Percentiles rank a stretch among this genome's conserved stretches.
These are phyloP conservation scores for Podaxis sp. DNA, from an alignment of 768 basidiomycete species.

Conservation along the genomic window DNA sequence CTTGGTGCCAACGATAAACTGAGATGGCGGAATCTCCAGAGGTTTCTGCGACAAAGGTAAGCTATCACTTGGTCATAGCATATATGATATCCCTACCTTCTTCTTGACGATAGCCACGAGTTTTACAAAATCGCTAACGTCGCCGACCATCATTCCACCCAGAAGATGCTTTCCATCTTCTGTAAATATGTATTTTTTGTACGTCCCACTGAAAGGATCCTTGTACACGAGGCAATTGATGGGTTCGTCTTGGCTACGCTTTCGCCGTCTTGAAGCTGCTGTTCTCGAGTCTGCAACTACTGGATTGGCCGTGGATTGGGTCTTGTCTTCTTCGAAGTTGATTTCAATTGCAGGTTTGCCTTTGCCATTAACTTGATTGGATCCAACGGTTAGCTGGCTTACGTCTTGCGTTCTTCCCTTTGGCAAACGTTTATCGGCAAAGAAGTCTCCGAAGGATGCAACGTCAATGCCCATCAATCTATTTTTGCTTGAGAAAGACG, in stretches of 20 bases:
- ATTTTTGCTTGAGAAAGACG: neutral
- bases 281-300: neutral
- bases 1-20: constrained; percentile 62
- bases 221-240: constrained; percentile 65
- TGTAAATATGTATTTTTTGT: constrained; percentile 79
- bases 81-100: constrained; percentile 38
- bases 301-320: neutral
- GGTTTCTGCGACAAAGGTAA: constrained; percentile 46
- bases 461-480: constrained; percentile 45
- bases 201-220: constrained; percentile 70
- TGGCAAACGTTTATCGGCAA: constrained; percentile 49
- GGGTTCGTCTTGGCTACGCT: constrained; percentile 29
- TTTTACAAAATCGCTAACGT: constrained; percentile 66
- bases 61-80: neutral
- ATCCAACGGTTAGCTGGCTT: neutral
- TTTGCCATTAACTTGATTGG: neutral
- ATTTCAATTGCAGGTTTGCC: neutral
- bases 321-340: neutral
- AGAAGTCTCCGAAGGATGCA: constrained; percentile 74
- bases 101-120: constrained; percentile 71
- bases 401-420: constrained; percentile 18
- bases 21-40: constrained; percentile 60
- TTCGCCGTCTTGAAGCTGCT: constrained; percentile 5
- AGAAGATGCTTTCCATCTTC: constrained; percentile 69
- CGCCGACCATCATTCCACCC: constrained; percentile 83